A percentile compares a stretch with the other conserved stretches of the same genome.
Evolutionary conservation across 768 basidiomycete species (phyloP).

Genomic region (Lentinula sp.): DNA sequence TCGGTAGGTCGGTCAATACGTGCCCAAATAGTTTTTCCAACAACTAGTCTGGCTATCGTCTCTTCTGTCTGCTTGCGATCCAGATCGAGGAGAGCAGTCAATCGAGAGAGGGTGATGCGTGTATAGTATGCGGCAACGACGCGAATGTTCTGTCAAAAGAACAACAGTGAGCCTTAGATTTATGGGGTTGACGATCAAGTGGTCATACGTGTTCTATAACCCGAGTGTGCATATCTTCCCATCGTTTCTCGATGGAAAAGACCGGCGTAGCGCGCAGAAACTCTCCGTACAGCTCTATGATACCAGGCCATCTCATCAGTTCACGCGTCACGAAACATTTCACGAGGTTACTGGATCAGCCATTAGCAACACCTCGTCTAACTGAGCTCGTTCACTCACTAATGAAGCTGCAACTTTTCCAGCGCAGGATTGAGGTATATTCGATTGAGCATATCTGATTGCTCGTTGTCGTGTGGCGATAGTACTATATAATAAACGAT

Average conservation of each 20-base stretch:
- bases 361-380: slow-evolving; percentile 10
- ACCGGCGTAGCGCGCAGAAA: slow-evolving; percentile 77
- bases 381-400: slow-evolving; percentile 39
- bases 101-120: slow-evolving; percentile 77
- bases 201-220: slow-evolving; percentile 90
- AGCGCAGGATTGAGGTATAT: slow-evolving; percentile 75
- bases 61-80: slow-evolving; percentile 78
- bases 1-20: slow-evolving; percentile 89
- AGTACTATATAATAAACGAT: slow-evolving; percentile 94
- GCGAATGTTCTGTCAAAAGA: slow-evolving; percentile 74
- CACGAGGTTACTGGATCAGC: slow-evolving; percentile 68
- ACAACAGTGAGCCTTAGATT: slow-evolving; percentile 1
- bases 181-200: neutral
- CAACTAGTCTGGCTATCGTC: slow-evolving; percentile 83
- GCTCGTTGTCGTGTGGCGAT: slow-evolving; percentile 93
- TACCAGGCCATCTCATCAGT: slow-evolving; percentile 96
- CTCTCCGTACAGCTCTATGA: slow-evolving; percentile 81
- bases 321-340: slow-evolving; percentile 93
- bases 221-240: slow-evolving; percentile 93
- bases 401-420: slow-evolving; percentile 75
- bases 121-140: slow-evolving; percentile 94
- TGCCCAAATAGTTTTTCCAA: slow-evolving; percentile 89
- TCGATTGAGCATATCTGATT: slow-evolving; percentile 93
- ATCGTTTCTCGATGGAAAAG: slow-evolving; percentile 72
- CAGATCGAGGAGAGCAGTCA: slow-evolving; percentile 86